Evolutionary conservation across 805 yeast species (phyloP).

Genomic region (Yarrowia sp.): DNA sequence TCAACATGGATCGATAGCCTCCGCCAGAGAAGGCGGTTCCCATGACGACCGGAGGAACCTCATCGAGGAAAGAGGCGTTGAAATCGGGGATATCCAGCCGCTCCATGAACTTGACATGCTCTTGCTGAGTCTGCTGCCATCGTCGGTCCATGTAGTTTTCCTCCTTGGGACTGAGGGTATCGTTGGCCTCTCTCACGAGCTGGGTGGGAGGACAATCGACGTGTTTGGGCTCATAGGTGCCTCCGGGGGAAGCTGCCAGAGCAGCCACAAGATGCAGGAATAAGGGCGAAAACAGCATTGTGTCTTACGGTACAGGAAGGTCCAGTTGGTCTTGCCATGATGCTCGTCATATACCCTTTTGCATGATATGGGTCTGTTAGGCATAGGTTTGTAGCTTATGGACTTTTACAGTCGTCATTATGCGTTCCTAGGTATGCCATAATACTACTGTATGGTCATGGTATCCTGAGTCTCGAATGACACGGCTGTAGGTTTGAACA

Average conservation of each 20-base stretch:
- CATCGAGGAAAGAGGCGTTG: constrained; percentile 37
- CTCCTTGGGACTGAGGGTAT: constrained; percentile 35
- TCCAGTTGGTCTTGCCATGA: background rate
- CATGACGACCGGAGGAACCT: constrained; percentile 32
- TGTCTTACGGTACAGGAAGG: background rate
- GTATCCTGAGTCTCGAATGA: no score
- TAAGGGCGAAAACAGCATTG: background rate
- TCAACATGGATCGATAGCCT: constrained; percentile 83
- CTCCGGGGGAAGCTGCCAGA: constrained; percentile 1
- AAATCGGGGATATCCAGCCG: constrained; percentile 49
- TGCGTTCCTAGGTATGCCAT: no score
- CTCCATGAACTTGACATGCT: constrained; percentile 45
- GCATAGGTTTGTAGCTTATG: background rate
- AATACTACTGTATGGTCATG: no score
- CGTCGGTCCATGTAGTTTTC: constrained; percentile 36
- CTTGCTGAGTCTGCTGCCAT: constrained; percentile 35
- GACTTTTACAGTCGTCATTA: background rate
- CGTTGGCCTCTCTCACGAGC: constrained; percentile 36
- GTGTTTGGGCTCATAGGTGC: constrained; percentile 23
- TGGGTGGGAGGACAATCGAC: constrained; percentile 43
- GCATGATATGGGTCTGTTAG: background rate
- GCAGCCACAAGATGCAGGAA: background rate
- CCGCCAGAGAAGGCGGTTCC: constrained; percentile 74
- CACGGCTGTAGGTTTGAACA: no score
- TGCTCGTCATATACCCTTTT: background rate